Percentiles rank a stretch among this genome's conserved stretches.
phyloP scores from a whole-genome alignment of 495 filamentous ascomycete species.

The Pseudomonodictys pantanalensis region DNA sequence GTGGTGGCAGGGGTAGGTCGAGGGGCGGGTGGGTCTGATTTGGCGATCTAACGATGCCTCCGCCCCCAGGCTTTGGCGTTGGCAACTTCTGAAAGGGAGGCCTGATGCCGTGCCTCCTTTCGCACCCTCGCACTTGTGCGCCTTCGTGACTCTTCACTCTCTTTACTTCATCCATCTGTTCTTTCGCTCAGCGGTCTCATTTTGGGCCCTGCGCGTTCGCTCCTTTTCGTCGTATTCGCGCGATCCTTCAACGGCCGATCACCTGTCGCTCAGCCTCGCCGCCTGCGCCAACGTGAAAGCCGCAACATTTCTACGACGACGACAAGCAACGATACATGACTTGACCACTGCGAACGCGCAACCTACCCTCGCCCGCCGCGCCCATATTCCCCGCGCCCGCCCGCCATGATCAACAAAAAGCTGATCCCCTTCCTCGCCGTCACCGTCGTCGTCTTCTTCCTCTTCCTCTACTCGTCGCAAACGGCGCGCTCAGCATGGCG shows the following conservation, averaged over 20 bases:
- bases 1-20: no score
- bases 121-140: background rate
- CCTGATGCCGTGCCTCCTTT: no score
- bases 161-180: background rate
- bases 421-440: slow-evolving; percentile 26
- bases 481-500: slow-evolving; percentile 27
- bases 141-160: background rate
- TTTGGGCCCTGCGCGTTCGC: no score
- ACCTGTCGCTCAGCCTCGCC: no score
- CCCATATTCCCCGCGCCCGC: background rate
- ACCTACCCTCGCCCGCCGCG: no score
- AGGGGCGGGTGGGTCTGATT: no score
- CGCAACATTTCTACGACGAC: no score
- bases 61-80: background rate
- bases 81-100: background rate
- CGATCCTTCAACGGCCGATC: no score
- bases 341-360: no score
- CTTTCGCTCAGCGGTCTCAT: background rate
- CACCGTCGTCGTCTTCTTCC: slow-evolving; percentile 16
- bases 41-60: background rate
- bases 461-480: slow-evolving; percentile 27
- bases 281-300: no score
- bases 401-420: slow-evolving; percentile 15
- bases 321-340: no score
- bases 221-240: no score